phyloP scores from a whole-genome alignment of 805 yeast species.

The Suhomyces kilbournensis region DNA sequence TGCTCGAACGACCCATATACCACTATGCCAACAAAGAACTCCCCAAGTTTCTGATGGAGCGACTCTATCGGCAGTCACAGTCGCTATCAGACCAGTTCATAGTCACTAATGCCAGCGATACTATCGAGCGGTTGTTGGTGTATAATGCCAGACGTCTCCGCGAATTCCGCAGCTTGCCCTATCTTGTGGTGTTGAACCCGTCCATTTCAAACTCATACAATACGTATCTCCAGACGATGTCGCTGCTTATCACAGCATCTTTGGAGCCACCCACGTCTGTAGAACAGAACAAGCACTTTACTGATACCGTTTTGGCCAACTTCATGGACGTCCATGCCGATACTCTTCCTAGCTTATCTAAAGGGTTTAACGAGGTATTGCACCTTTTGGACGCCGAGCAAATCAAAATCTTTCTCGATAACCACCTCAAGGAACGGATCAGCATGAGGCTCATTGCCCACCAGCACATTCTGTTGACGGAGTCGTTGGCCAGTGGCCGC shows the following conservation, averaged over 20 bases:
- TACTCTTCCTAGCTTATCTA: slow-evolving; percentile 75
- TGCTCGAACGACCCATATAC: slow-evolving; percentile 56
- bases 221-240: slow-evolving; percentile 68
- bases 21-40: slow-evolving; percentile 52
- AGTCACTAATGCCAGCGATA: slow-evolving; percentile 48
- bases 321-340: slow-evolving; percentile 79
- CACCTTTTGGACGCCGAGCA: slow-evolving; percentile 44
- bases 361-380: slow-evolving; percentile 72
- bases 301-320: slow-evolving; percentile 45
- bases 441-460: slow-evolving; percentile 83
- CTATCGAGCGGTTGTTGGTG: slow-evolving; percentile 54
- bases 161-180: slow-evolving; percentile 74
- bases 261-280: slow-evolving; percentile 41
- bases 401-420: slow-evolving; percentile 63
- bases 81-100: slow-evolving; percentile 38
- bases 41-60: slow-evolving; percentile 52
- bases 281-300: slow-evolving; percentile 54
- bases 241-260: slow-evolving; percentile 31
- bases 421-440: slow-evolving; percentile 79
- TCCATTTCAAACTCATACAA: slow-evolving; percentile 75
- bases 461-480: slow-evolving; percentile 70
- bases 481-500: slow-evolving; percentile 32
- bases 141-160: slow-evolving; percentile 69
- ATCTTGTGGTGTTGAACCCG: slow-evolving; percentile 82
- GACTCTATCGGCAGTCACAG: slow-evolving; percentile 41